phyloP scores from a whole-genome alignment of 805 yeast genomes.

The Blastobotrys attinorum region DNA sequence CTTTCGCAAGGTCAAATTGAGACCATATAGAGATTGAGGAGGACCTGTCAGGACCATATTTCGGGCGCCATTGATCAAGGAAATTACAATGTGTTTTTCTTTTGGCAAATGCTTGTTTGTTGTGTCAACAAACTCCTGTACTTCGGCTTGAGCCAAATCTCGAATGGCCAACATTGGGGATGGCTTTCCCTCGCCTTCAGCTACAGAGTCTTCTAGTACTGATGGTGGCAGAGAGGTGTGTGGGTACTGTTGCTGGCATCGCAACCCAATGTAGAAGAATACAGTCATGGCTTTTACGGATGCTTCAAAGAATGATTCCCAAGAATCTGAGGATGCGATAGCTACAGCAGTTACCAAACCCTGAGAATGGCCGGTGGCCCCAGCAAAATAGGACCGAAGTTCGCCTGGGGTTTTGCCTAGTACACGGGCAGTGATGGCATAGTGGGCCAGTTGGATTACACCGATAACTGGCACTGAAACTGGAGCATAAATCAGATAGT shows the following conservation, averaged over 20 bases:
- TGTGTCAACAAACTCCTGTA: constrained; percentile 66
- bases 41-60: constrained; percentile 96
- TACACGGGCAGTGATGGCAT: constrained; percentile 75
- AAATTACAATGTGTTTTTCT: constrained; percentile 83
- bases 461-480: constrained; percentile 97
- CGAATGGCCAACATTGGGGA: constrained; percentile 96
- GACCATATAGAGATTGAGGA: constrained; percentile 94
- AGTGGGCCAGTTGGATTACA: constrained; percentile 90
- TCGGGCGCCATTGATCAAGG: constrained; percentile 92
- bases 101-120: constrained; percentile 91
- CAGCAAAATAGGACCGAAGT: constrained; percentile 51
- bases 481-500: constrained; percentile 83
- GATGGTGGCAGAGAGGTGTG: constrained; percentile 91
- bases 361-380: constrained; percentile 40
- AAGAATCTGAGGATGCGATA: constrained; percentile 67
- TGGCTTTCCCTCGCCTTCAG: constrained; percentile 92
- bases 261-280: constrained; percentile 87
- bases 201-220: constrained; percentile 83
- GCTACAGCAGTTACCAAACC: constrained; percentile 85
- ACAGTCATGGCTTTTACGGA: constrained; percentile 74
- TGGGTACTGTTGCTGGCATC: constrained; percentile 86
- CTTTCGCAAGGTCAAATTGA: constrained; percentile 84
- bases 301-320: constrained; percentile 73
- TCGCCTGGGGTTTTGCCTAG: constrained; percentile 88
- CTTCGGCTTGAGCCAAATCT: constrained; percentile 75